phyloP scores from a whole-genome alignment of 257 asterid species.

The Lycium barbarum region DNA sequence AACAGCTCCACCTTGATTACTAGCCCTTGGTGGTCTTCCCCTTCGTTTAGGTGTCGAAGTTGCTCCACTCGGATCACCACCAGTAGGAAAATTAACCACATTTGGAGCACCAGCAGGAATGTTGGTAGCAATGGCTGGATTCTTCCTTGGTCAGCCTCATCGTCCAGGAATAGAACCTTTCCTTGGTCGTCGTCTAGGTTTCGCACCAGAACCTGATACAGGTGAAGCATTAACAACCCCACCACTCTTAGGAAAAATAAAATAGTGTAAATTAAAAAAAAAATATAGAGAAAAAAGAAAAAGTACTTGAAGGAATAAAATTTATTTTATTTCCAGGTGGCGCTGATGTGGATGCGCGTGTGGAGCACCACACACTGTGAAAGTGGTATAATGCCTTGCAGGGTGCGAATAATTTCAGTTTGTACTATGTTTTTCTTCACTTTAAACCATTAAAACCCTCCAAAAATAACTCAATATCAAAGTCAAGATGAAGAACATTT shows the following conservation, averaged over 20 bases:
- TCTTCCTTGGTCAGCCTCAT: constrained; percentile 58
- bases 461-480: too few relatives aligned
- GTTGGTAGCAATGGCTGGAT: constrained; percentile 21
- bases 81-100: constrained; percentile 29
- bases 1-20: constrained; percentile 34
- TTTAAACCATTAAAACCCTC: too few relatives aligned
- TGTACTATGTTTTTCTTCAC: too few relatives aligned
- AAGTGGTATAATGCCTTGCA: too few relatives aligned
- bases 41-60: constrained; percentile 51
- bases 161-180: constrained; percentile 41
- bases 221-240: neutral
- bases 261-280: too few relatives aligned
- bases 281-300: too few relatives aligned
- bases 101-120: constrained; percentile 18
- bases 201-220: neutral
- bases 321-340: too few relatives aligned
- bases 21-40: constrained; percentile 65
- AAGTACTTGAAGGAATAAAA: too few relatives aligned
- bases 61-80: constrained; percentile 34
- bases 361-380: too few relatives aligned
- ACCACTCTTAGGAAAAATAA: constrained; percentile 36
- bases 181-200: constrained; percentile 31
- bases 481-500: too few relatives aligned
- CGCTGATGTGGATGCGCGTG: too few relatives aligned
- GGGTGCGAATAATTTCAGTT: too few relatives aligned